Percentiles rank a stretch among this genome's conserved stretches.
Evolutionary conservation across 78 protist species (phyloP).

Genomic region (Dictyostelium citrinum): DNA sequence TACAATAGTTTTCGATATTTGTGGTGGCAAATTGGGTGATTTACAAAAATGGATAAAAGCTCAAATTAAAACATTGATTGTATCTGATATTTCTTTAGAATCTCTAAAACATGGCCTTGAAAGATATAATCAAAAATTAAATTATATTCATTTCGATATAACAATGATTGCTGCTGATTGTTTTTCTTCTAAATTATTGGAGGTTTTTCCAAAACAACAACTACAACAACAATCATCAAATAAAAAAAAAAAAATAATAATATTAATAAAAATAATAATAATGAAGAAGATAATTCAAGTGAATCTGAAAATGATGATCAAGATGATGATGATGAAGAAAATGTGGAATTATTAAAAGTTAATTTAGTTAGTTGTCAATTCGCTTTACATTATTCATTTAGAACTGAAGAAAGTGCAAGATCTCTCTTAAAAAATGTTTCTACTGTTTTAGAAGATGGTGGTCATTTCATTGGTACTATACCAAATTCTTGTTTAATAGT

Average conservation of each 20-base stretch:
- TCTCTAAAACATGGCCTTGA: conserved; percentile 67
- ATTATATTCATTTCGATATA: background rate
- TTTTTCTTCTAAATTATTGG: conserved; percentile 35
- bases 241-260: background rate
- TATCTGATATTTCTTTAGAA: conserved; percentile 76
- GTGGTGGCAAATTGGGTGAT: conserved; percentile 88
- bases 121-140: conserved; percentile 15
- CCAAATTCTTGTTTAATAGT: conserved; percentile 75
- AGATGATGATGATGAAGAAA: background rate
- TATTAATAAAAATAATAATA: background rate
- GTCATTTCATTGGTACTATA: conserved; percentile 69
- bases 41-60: conserved; percentile 80
- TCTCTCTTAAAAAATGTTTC: conserved; percentile 74
- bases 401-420: conserved; percentile 67
- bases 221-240: background rate
- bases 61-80: conserved; percentile 8
- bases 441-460: conserved; percentile 62
- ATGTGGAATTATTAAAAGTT: conserved; percentile 3
- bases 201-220: conserved; percentile 15
- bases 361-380: conserved; percentile 90
- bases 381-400: conserved; percentile 87
- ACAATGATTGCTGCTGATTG: conserved; percentile 48
- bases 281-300: background rate
- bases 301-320: background rate
- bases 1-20: conserved; percentile 73